phyloP scores from a whole-genome alignment of 164 flowering plant species.

The Tetracentron sinense region DNA sequence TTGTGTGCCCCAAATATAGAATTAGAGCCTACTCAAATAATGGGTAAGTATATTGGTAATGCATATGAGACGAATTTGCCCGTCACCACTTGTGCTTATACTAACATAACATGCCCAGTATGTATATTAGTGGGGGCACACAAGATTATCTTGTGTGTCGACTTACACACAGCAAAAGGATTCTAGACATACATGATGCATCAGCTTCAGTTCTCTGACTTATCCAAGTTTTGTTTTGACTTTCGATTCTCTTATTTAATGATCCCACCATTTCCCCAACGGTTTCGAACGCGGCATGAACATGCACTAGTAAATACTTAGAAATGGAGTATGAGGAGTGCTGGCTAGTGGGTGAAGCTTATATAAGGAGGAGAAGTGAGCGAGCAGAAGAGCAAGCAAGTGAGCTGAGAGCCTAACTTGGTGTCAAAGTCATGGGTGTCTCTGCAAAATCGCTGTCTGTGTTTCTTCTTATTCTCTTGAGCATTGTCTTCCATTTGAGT shows the following conservation, averaged over 20 bases:
- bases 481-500: constrained; percentile 35
- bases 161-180: too few species aligned
- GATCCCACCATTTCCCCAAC: constrained; percentile 36
- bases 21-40: too few species aligned
- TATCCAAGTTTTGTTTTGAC: too few species aligned
- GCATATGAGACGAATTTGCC: too few species aligned
- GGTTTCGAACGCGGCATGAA: constrained; percentile 26
- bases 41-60: too few species aligned
- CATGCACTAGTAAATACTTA: not conserved
- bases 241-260: constrained; percentile 17
- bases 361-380: not conserved
- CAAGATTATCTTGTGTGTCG: too few species aligned
- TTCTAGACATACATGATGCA: too few species aligned
- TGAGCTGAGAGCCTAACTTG: not conserved
- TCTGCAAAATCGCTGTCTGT: constrained; percentile 28
- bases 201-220: not conserved
- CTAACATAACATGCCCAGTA: too few species aligned
- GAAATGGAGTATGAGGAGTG: not conserved
- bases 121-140: too few species aligned
- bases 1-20: too few species aligned
- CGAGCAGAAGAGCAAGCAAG: not conserved
- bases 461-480: constrained; percentile 21
- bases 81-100: too few species aligned
- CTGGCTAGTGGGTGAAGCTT: not conserved
- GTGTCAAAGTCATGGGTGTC: constrained; percentile 19